phyloP scores from a whole-genome alignment of 805 yeast genomes.

The Yamadazyma olivae region DNA sequence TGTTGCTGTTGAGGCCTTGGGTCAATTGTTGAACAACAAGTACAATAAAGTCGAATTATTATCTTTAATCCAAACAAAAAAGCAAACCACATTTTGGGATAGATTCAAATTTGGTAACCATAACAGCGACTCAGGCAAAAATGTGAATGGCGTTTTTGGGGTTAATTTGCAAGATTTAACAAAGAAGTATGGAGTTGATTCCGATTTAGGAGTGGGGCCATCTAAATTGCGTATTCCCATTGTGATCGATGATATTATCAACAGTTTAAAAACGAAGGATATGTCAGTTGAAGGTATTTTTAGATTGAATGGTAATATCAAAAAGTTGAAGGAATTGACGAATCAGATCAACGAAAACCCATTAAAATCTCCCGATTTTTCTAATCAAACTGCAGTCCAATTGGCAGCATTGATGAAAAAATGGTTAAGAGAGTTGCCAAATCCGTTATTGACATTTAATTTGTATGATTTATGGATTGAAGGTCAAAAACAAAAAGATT shows the following conservation, averaged over 20 bases:
- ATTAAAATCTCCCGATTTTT: slow-evolving; percentile 63
- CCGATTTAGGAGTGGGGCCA: slow-evolving; percentile 83
- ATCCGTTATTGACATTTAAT: slow-evolving; percentile 76
- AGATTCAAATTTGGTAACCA: slow-evolving; percentile 41
- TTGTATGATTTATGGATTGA: slow-evolving; percentile 78
- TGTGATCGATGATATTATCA: slow-evolving; percentile 79
- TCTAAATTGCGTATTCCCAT: slow-evolving; percentile 77
- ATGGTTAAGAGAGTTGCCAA: slow-evolving; percentile 89
- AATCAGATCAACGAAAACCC: slow-evolving; percentile 75
- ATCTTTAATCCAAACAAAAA: slow-evolving; percentile 40
- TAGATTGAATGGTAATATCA: slow-evolving; percentile 93
- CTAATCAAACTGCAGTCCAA: slow-evolving; percentile 82
- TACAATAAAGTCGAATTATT: slow-evolving; percentile 35
- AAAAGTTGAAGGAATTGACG: slow-evolving; percentile 69
- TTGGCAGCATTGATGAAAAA: slow-evolving; percentile 89
- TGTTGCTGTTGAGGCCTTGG: slow-evolving; percentile 53
- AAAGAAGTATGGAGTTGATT: slow-evolving; percentile 72
- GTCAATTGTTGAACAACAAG: slow-evolving; percentile 23
- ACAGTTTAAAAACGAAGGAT: slow-evolving; percentile 83
- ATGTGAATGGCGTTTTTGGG: slow-evolving; percentile 61
- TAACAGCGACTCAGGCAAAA: slow-evolving; percentile 20
- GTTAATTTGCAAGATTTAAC: slow-evolving; percentile 68
- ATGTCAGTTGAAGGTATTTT: slow-evolving; percentile 95
- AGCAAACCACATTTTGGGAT: slow-evolving; percentile 50
- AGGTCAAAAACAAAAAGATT: slow-evolving; percentile 53